Conservation (phyloP, 495 filamentous ascomycete genomes). For the Terfezia boudieri region DNA sequence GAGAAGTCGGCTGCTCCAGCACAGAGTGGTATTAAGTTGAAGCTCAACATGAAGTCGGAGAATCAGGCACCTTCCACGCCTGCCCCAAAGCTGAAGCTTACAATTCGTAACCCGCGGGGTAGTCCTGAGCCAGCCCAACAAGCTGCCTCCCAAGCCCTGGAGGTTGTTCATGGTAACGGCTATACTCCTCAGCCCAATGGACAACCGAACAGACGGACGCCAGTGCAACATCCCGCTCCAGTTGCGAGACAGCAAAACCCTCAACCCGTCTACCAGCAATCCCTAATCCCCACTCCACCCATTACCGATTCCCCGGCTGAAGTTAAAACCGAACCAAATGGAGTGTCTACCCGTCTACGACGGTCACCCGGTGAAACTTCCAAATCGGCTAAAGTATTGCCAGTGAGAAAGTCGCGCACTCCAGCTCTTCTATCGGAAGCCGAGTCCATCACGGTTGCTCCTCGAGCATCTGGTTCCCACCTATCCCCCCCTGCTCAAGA, state of each 20-base stretch:
- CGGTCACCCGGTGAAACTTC: neutral
- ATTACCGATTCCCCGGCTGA: neutral
- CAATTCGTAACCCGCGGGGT: neutral
- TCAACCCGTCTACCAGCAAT: neutral
- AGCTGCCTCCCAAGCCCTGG: neutral
- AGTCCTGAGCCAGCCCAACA: neutral
- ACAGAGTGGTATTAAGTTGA: conserved; percentile 14
- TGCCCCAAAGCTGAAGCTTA: neutral
- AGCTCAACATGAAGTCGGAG: conserved; percentile 14
- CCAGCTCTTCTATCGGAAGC: neutral
- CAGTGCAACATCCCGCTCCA: neutral
- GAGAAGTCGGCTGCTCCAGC: conserved; percentile 17
- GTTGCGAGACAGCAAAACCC: neutral
- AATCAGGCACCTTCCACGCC: conserved; percentile 6
- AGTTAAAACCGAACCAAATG: neutral
- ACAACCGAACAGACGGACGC: neutral
- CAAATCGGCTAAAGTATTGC: neutral
- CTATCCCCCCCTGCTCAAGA: neutral
- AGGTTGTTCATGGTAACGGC: neutral
- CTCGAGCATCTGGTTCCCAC: neutral
- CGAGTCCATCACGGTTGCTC: neutral
- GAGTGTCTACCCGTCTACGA: neutral
- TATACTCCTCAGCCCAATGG: neutral
- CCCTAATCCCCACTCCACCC: neutral
- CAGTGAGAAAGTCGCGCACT: neutral